Conservation (phyloP, 306 rosid genomes). For the Betula pendula region DNA sequence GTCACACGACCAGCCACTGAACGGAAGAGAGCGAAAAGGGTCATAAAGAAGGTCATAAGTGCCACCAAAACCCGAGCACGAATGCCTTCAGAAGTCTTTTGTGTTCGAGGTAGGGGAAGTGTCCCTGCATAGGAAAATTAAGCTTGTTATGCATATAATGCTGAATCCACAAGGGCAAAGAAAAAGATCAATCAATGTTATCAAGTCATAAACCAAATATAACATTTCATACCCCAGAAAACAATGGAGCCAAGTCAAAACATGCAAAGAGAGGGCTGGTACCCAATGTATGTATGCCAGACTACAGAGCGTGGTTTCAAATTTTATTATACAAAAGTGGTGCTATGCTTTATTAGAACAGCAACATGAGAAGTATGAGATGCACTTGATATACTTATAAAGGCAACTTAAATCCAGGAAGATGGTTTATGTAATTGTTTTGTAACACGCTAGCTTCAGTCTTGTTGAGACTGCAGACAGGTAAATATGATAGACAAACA, state of each 20-base stretch:
- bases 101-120: constrained; percentile 37
- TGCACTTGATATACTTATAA: neutral
- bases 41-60: constrained; percentile 64
- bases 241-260: neutral
- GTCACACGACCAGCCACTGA: constrained; percentile 46
- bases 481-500: neutral
- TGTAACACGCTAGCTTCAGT: neutral
- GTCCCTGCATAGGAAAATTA: constrained; percentile 52
- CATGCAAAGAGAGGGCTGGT: neutral
- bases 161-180: neutral
- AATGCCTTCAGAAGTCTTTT: constrained; percentile 49
- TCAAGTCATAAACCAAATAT: neutral
- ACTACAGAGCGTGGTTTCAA: neutral
- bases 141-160: neutral
- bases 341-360: neutral
- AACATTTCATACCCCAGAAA: neutral
- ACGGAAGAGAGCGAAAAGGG: constrained; percentile 48
- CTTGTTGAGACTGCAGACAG: neutral
- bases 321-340: neutral
- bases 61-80: constrained; percentile 51
- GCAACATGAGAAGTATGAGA: neutral
- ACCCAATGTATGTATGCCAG: neutral
- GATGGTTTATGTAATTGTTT: neutral
- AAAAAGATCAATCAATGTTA: neutral
- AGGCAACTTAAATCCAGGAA: neutral